These are phyloP conservation scores for Lachancea nothofagi DNA, from an alignment of 805 yeast species.

Conservation along the genomic window DNA sequence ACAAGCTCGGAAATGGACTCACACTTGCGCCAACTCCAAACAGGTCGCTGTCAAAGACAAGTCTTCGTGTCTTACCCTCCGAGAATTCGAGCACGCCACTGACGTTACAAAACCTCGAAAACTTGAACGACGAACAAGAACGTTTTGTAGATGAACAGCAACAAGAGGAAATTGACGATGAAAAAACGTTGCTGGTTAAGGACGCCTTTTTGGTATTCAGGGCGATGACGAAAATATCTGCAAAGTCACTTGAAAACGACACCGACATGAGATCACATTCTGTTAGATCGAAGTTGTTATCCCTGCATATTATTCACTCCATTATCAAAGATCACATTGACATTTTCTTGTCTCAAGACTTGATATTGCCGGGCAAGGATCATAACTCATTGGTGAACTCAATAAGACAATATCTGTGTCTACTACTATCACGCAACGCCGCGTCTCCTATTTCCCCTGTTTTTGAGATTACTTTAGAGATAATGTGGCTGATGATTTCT, in stretches of 20 bases:
- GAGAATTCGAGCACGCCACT: conserved; percentile 31
- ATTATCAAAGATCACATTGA: conserved; percentile 81
- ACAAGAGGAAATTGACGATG: conserved; percentile 37
- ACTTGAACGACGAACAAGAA: conserved; percentile 50
- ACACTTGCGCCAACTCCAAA: conserved; percentile 14
- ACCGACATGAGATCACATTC: conserved; percentile 87
- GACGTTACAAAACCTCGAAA: conserved; percentile 58
- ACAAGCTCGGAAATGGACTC: conserved; percentile 47
- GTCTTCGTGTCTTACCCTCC: conserved; percentile 13
- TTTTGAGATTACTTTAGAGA: conserved; percentile 85
- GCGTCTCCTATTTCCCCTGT: conserved; percentile 89
- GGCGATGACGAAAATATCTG: conserved; percentile 90
- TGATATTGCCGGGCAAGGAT: conserved; percentile 49
- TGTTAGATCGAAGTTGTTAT: conserved; percentile 82
- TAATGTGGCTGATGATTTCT: conserved; percentile 83
- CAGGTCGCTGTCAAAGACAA: conserved; percentile 12
- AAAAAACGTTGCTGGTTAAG: conserved; percentile 66
- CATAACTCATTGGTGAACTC: conserved; percentile 68
- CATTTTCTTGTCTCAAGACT: conserved; percentile 58
- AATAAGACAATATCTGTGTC: conserved; percentile 75
- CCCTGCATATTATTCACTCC: conserved; percentile 82
- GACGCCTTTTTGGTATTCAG: conserved; percentile 92
- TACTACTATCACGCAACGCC: conserved; percentile 83
- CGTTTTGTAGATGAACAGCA: conserved; percentile 46
- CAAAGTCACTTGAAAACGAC: conserved; percentile 73